A percentile compares a stretch with the other conserved stretches of the same genome.
Conservation (phyloP, 2,329 filamentous ascomycete species). For the Daldinia sp. region DNA sequence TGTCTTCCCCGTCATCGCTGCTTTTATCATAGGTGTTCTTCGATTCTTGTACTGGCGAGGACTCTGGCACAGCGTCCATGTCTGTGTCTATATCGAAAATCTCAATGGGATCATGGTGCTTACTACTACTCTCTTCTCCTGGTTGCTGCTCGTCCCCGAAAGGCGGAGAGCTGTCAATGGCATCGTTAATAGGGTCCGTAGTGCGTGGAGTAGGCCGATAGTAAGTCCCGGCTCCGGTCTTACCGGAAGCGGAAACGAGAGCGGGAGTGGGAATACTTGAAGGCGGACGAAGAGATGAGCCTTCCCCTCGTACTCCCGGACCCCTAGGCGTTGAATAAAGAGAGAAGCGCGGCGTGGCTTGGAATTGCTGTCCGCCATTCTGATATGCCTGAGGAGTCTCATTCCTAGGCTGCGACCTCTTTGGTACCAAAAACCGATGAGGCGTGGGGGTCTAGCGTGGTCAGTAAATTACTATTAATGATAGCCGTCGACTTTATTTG, state of each 20-base stretch:
- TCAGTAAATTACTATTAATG: background rate
- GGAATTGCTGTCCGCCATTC: slow-evolving; percentile 49
- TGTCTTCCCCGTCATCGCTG: slow-evolving; percentile 18
- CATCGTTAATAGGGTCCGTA: slow-evolving; percentile 44
- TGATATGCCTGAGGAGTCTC: slow-evolving; percentile 48
- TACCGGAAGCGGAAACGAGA: slow-evolving; percentile 6
- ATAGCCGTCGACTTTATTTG: background rate
- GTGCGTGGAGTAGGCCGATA: slow-evolving; percentile 41
- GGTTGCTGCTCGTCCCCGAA: slow-evolving; percentile 7
- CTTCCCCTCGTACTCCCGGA: background rate
- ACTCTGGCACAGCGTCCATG: slow-evolving; percentile 40
- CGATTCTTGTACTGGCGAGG: slow-evolving; percentile 36
- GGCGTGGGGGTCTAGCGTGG: slow-evolving; percentile 50
- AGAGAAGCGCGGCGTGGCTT: slow-evolving; percentile 52
- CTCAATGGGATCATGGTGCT: slow-evolving; percentile 19
- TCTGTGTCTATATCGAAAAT: slow-evolving; percentile 24
- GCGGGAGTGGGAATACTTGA: slow-evolving; percentile 37
- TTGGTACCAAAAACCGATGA: slow-evolving; percentile 51
- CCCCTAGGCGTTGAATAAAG: slow-evolving; percentile 49
- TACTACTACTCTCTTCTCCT: background rate
- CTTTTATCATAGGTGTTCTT: background rate
- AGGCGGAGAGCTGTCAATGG: slow-evolving; percentile 49
- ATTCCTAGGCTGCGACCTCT: slow-evolving; percentile 46
- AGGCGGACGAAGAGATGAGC: slow-evolving; percentile 22
- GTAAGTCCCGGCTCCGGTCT: slow-evolving; percentile 35